Base-by-base conservation (phyloP, 441 rosid genomes). In the Adansonia grandidieri region DNA sequence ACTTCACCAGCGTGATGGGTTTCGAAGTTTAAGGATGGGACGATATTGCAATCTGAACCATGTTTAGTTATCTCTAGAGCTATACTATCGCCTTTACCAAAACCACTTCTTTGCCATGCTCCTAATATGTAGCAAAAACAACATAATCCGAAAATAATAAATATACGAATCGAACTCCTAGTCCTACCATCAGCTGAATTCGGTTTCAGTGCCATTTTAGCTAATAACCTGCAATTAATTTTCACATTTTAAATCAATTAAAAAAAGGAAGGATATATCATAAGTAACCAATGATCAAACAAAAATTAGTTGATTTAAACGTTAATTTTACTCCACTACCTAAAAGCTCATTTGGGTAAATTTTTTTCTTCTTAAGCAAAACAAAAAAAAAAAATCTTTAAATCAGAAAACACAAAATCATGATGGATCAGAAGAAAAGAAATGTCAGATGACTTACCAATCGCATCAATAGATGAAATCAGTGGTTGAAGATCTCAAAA, bases 81-180 rank as follows among this genome's bases (percentile, higher is more conserved):
- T 74, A 96, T 96, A 68, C 94, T 92, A 76, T 96, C 99, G 45
- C 98, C 99, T 84, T 96, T 96, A 56, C 99, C 99, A 40, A 94
- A 96, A 2, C 99, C 99, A 76, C 99, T 96, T 65, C 93, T 82
- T 80, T 96, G 99, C 99, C 99, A 96, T 47, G 98, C 99, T 32
- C 99, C 99, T 28, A 96, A 79, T 45, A 95, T 86, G 84, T 96
- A 96, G 78, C 94, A 96, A 85, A 94, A 96, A 77, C 97, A 90
- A 80, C 99, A 96, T 47, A 96, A 67, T 74, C 97, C 95, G 45
- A 87, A 89, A 11, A 96, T 92, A 9, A 96, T 88, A 78, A 96
- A 91, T 76, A 96, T 88, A 76, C 92, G 97, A 51, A 96, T 77
- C 40, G 98, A 90, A 84, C 97, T 93, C 84, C 99, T 88, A 2